Conservation (phyloP, 306 rosid species). For the Carpinus viminea region DNA sequence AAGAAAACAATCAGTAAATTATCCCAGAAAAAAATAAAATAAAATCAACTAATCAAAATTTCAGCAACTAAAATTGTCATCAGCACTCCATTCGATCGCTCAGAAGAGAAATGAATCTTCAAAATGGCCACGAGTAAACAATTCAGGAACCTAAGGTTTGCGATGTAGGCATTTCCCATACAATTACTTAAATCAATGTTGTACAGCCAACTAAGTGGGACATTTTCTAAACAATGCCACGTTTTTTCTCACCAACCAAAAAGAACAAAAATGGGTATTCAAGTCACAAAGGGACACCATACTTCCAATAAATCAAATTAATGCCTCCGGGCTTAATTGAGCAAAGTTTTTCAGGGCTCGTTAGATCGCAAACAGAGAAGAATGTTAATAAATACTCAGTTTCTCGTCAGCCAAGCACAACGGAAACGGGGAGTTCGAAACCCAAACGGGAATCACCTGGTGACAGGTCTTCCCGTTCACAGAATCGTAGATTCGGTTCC, state of each 20-base stretch:
- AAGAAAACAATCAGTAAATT: neutral
- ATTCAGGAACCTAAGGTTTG: neutral
- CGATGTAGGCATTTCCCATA: neutral
- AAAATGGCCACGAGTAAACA: neutral
- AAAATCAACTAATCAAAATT: neutral
- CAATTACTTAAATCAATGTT: neutral
- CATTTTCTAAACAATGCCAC: neutral
- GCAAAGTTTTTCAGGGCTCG: neutral
- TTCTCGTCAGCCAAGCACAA: conserved; percentile 8
- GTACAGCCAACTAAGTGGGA: too few relatives aligned
- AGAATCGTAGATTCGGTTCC: conserved; percentile 43
- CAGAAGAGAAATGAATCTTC: neutral
- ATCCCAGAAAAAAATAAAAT: neutral
- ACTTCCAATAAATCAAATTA: neutral
- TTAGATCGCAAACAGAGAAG: neutral
- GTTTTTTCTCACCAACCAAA: neutral
- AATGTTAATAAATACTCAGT: neutral
- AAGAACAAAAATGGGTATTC: neutral
- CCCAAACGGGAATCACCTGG: conserved; percentile 31
- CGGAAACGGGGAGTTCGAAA: neutral
- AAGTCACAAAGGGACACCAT: neutral
- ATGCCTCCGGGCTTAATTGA: neutral
- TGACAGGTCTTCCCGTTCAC: conserved; percentile 51
- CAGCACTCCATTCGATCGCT: neutral
- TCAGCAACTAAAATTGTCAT: neutral